A percentile compares a stretch with the other conserved stretches of the same genome.
Evolutionary conservation across 2,329 filamentous ascomycete species (phyloP).

Genomic region (Phaeosphaeria sp.): DNA sequence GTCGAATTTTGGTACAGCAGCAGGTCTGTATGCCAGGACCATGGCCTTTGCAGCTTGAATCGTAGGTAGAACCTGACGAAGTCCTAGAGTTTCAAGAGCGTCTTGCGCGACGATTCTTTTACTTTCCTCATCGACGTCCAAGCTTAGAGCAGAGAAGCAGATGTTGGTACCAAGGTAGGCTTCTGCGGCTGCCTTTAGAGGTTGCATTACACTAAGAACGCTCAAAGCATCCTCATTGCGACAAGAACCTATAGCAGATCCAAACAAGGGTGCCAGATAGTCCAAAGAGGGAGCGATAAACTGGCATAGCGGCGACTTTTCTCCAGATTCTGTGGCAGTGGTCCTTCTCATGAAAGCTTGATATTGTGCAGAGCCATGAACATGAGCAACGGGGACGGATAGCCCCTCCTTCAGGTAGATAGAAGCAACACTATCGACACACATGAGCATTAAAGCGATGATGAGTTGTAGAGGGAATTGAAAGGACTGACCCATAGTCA

Average conservation of each 20-base stretch:
- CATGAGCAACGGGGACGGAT: conserved; percentile 14
- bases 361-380: conserved; percentile 14
- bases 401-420: conserved; percentile 17
- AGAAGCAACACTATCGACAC: conserved; percentile 7
- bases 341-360: conserved; percentile 20
- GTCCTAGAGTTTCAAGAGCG: conserved; percentile 13
- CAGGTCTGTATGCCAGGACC: conserved; percentile 4
- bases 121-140: conserved; percentile 1
- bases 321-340: not conserved
- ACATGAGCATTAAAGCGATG: not conserved
- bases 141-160: conserved; percentile 13
- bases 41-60: conserved; percentile 3
- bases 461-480: not conserved
- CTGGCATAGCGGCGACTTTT: conserved; percentile 6
- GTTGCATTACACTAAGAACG: conserved; percentile 7
- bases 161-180: conserved; percentile 19
- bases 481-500: conserved; percentile 17
- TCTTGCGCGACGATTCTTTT: conserved; percentile 7
- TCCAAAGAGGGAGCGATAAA: conserved; percentile 8
- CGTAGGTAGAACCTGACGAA: conserved; percentile 13
- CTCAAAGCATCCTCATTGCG: conserved; percentile 8
- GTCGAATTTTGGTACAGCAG: conserved; percentile 2
- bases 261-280: conserved; percentile 6
- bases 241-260: conserved; percentile 9
- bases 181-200: conserved; percentile 14